These are phyloP conservation scores for Cymbopogon flexuosus DNA, from an alignment of 202 grass and related monocot genomes.

Conservation along the genomic window DNA sequence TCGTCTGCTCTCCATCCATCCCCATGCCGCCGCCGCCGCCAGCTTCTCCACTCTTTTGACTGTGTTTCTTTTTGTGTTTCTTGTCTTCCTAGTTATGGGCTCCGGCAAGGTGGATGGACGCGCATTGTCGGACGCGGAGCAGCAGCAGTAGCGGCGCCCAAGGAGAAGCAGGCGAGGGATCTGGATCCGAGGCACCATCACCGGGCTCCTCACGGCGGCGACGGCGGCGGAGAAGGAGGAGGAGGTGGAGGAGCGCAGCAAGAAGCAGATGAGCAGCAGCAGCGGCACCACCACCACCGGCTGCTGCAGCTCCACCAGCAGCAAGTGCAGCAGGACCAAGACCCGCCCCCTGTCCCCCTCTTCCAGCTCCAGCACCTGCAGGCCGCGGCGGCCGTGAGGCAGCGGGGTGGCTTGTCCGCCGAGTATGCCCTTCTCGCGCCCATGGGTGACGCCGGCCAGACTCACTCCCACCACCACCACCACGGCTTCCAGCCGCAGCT, in stretches of 20 bases:
- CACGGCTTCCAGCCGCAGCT: slow-evolving; percentile 40
- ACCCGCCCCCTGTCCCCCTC: slow-evolving; percentile 20
- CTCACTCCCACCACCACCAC: slow-evolving; percentile 38
- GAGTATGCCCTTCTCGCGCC: slow-evolving; percentile 76
- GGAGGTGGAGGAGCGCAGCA: slow-evolving; percentile 35
- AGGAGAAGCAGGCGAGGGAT: slow-evolving; percentile 46
- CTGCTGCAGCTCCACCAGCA: slow-evolving; percentile 51
- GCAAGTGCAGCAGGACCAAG: slow-evolving; percentile 23
- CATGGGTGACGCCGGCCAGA: slow-evolving; percentile 53
- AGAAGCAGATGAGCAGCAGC: slow-evolving; percentile 39
- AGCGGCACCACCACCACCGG: slow-evolving; percentile 19
- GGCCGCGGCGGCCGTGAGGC: slow-evolving; percentile 39
- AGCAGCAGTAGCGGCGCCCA: slow-evolving; percentile 37
- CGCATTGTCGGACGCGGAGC: slow-evolving; percentile 39
- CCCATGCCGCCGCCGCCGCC: slow-evolving; percentile 18
- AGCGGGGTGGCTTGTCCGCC: slow-evolving; percentile 44
- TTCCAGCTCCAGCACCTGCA: slow-evolving; percentile 47
- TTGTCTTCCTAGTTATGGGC: slow-evolving; percentile 62
- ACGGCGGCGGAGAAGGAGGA: slow-evolving; percentile 32
- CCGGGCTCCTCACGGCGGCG: slow-evolving; percentile 47
- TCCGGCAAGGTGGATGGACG: slow-evolving; percentile 72
- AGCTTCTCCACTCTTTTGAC: slow-evolving; percentile 9
- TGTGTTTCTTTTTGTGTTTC: background rate
- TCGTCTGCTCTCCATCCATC: background rate
- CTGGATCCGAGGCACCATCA: slow-evolving; percentile 85